These are phyloP conservation scores for Diaporthe ampelina DNA, from an alignment of 2,329 filamentous ascomycete genomes.

Conservation along the genomic window DNA sequence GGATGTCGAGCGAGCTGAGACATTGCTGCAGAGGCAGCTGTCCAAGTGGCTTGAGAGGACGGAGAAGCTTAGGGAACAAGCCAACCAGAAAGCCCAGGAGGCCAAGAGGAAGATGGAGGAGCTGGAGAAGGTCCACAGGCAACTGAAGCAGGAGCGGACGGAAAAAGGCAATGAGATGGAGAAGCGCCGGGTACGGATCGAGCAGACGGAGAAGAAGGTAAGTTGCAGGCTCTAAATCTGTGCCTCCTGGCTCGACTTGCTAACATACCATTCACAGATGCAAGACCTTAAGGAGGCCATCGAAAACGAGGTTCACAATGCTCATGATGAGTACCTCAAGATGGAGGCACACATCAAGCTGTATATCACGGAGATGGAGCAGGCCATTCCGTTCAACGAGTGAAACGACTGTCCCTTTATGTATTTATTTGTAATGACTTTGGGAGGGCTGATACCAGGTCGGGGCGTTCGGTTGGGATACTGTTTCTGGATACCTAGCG, in stretches of 20 bases:
- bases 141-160: conserved; percentile 84
- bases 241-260: conserved; percentile 42
- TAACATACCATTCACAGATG: conserved; percentile 74
- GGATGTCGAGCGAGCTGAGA: conserved; percentile 91
- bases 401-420: conserved; percentile 26
- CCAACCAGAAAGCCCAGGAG: conserved; percentile 82
- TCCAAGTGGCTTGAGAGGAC: conserved; percentile 89
- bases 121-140: conserved; percentile 82
- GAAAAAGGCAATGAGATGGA: conserved; percentile 95
- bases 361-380: conserved; percentile 99
- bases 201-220: conserved; percentile 99
- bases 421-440: conserved; percentile 48
- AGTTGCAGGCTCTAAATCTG: conserved; percentile 44
- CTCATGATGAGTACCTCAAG: conserved; percentile 96
- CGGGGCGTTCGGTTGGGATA: conserved; percentile 36
- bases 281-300: conserved; percentile 97
- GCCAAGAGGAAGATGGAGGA: conserved; percentile 94
- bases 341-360: conserved; percentile 97
- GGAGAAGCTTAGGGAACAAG: conserved; percentile 84
- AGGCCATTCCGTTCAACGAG: conserved; percentile 69
- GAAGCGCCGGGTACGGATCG: conserved; percentile 89
- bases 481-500: background rate
- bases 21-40: conserved; percentile 85
- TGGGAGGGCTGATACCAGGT: conserved; percentile 41
- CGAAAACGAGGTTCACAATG: conserved; percentile 90